Percentiles rank a stretch among this genome's conserved stretches.
These are phyloP conservation scores for Albifimbria verrucaria DNA, from an alignment of 2,329 filamentous ascomycete genomes.

Conservation along the genomic window DNA sequence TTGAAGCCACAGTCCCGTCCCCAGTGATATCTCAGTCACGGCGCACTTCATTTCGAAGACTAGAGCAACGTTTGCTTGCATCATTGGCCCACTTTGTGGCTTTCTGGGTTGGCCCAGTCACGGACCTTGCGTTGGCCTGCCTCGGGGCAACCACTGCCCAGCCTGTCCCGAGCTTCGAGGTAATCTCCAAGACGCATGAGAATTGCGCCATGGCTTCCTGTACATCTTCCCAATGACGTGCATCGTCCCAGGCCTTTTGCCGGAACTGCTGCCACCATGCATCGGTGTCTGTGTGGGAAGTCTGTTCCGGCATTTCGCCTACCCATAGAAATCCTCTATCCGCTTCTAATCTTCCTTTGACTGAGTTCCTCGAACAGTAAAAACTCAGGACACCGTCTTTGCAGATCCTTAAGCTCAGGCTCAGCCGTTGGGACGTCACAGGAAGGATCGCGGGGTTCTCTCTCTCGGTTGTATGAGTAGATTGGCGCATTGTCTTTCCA, in stretches of 20 bases:
- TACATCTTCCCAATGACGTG: slow-evolving; percentile 12
- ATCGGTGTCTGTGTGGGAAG: not conserved
- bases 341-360: not conserved
- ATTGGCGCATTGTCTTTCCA: slow-evolving; percentile 4
- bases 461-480: no score
- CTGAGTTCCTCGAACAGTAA: slow-evolving; percentile 11
- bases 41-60: not conserved
- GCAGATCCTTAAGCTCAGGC: slow-evolving; percentile 18
- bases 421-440: no score
- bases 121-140: not conserved
- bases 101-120: not conserved
- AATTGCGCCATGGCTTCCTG: slow-evolving; percentile 16
- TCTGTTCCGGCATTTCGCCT: not conserved
- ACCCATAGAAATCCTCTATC: slow-evolving; percentile 17
- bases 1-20: not conserved
- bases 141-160: slow-evolving; percentile 11
- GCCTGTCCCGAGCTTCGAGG: slow-evolving; percentile 11
- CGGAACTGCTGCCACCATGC: slow-evolving; percentile 13
- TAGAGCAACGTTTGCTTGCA: not conserved
- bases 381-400: slow-evolving; percentile 19
- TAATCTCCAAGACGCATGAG: slow-evolving; percentile 15
- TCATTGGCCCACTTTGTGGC: not conserved
- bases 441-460: no score
- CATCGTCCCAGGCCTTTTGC: slow-evolving; percentile 5
- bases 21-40: not conserved